Evolutionary conservation across 345 rosid species (phyloP).

Genomic region (Hibiscus syriacus): DNA sequence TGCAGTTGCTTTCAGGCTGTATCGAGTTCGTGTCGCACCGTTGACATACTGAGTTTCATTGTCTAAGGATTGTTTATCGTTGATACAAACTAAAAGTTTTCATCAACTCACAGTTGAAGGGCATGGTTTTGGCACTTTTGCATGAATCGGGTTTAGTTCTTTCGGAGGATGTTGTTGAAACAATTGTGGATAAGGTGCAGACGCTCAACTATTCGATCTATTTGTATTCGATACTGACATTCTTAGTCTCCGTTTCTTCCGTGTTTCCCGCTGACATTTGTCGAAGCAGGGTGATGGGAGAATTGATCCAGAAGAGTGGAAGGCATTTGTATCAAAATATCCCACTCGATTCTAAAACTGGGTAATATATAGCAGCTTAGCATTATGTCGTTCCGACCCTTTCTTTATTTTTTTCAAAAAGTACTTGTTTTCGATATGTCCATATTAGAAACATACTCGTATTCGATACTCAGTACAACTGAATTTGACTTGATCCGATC

Average conservation of each 20-base stretch:
- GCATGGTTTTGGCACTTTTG: conserved; percentile 89
- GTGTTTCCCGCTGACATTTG: conserved; percentile 42
- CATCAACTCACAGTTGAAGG: conserved; percentile 61
- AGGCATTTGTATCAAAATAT: conserved; percentile 55
- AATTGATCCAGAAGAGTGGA: conserved; percentile 88
- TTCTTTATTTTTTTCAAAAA: too few species aligned
- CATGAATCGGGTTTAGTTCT: conserved; percentile 75
- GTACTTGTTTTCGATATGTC: too few species aligned
- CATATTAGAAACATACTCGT: too few species aligned
- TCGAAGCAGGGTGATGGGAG: conserved; percentile 74
- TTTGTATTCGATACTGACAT: neutral
- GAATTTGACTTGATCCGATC: too few species aligned
- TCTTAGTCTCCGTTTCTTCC: neutral
- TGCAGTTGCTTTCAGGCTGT: conserved; percentile 83
- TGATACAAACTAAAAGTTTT: neutral
- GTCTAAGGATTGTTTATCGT: neutral
- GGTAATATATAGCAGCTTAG: neutral
- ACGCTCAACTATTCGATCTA: neutral
- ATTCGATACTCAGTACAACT: too few species aligned
- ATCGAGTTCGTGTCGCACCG: conserved; percentile 69
- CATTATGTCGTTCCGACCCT: neutral
- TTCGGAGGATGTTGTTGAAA: conserved; percentile 61
- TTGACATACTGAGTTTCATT: neutral
- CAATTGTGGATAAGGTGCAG: conserved; percentile 68
- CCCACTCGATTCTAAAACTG: conserved; percentile 20